Conservation (phyloP, 768 basidiomycete genomes). For the Dendrothele bispora region DNA sequence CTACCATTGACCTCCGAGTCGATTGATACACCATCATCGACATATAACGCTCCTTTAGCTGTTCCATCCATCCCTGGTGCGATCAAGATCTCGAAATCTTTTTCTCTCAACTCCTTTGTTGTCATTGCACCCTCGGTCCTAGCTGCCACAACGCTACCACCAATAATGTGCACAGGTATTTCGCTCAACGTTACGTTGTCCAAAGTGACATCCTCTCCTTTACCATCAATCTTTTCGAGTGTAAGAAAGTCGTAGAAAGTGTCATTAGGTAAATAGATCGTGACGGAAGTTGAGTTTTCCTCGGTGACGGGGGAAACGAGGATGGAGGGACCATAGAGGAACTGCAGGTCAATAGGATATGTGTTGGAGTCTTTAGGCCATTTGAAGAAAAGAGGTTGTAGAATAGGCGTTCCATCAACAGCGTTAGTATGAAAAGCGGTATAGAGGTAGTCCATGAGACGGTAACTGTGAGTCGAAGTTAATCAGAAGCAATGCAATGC, state of each 20-base stretch:
- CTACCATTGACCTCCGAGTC: conserved; percentile 19
- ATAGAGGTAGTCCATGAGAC: conserved; percentile 70
- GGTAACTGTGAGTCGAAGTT: conserved; percentile 42
- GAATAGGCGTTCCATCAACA: conserved; percentile 59
- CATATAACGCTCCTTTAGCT: conserved; percentile 55
- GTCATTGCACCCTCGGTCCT: conserved; percentile 59
- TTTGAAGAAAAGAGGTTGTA: conserved; percentile 66
- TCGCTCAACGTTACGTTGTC: conserved; percentile 49
- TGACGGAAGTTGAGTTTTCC: conserved; percentile 56
- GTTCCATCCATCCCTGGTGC: conserved; percentile 54
- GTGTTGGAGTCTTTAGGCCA: conserved; percentile 64
- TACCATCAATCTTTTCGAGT: conserved; percentile 46
- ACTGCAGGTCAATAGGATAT: conserved; percentile 63
- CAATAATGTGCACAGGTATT: conserved; percentile 64
- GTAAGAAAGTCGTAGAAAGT: conserved; percentile 66
- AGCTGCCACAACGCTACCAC: conserved; percentile 59
- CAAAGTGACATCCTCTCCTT: conserved; percentile 43
- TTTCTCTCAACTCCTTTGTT: conserved; percentile 50
- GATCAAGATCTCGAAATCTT: conserved; percentile 62
- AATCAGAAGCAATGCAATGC: neutral
- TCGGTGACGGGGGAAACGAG: conserved; percentile 70
- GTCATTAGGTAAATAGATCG: conserved; percentile 62
- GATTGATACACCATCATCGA: conserved; percentile 65
- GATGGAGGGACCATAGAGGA: conserved; percentile 66
- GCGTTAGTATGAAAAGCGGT: conserved; percentile 65